A percentile compares a stretch with the other conserved stretches of the same genome.
phyloP scores from a whole-genome alignment of 768 basidiomycete species.

The Suillus hirtellus region DNA sequence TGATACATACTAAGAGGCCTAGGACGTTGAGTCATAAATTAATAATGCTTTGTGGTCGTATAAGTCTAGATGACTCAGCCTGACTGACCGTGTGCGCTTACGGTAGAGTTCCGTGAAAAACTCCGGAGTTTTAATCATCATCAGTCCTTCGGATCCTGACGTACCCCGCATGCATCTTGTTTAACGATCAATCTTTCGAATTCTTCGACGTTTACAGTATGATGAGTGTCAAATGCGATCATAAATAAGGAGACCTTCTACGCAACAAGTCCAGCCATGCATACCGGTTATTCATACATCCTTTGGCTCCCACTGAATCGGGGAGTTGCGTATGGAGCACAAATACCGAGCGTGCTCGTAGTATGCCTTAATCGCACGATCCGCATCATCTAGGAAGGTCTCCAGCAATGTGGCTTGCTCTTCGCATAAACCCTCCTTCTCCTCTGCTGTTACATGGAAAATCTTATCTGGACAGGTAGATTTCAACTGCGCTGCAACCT shows the following conservation, averaged over 20 bases:
- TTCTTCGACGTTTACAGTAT: not conserved
- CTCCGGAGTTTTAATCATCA: too few relatives aligned
- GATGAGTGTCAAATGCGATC: not conserved
- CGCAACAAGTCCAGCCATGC: not conserved
- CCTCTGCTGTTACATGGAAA: constrained; percentile 14
- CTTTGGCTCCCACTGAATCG: not conserved
- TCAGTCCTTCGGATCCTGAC: too few relatives aligned
- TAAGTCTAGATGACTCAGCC: too few relatives aligned
- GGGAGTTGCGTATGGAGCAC: not conserved
- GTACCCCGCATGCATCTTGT: too few relatives aligned
- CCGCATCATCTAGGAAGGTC: constrained; percentile 20
- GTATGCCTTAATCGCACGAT: constrained; percentile 19
- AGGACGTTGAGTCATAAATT: too few relatives aligned
- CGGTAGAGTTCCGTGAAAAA: too few relatives aligned
- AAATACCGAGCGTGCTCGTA: rapidly evolving
- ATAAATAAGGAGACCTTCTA: not conserved
- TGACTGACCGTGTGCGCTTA: too few relatives aligned
- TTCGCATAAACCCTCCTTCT: constrained; percentile 13
- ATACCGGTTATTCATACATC: not conserved
- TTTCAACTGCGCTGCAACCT: constrained; percentile 23
- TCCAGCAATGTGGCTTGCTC: constrained; percentile 14
- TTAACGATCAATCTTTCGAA: too few relatives aligned
- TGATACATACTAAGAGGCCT: too few relatives aligned
- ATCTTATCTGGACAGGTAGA: not conserved
- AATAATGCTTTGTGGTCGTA: too few relatives aligned